These are phyloP conservation scores for Plasmopara viticola DNA, from an alignment of 352 stramenopile genomes.

Conservation along the genomic window DNA sequence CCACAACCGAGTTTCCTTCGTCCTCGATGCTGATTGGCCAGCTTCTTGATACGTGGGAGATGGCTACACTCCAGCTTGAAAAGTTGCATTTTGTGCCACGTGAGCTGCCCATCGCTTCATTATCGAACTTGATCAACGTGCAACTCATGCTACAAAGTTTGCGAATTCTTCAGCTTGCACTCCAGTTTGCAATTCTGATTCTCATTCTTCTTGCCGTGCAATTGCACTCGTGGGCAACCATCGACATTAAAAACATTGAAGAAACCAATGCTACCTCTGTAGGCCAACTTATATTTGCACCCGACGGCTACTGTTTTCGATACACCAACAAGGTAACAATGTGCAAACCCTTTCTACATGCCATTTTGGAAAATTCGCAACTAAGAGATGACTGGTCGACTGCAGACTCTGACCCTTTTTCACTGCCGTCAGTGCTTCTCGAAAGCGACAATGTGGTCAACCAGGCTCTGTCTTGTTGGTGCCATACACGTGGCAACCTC, in stretches of 20 bases:
- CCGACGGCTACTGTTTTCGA: conserved; percentile 38
- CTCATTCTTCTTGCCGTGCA: conserved; percentile 22
- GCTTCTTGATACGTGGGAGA: conserved; percentile 19
- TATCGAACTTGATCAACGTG: not conserved
- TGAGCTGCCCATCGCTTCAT: conserved; percentile 1
- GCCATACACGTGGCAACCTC: conserved; percentile 20
- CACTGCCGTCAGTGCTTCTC: conserved; percentile 3
- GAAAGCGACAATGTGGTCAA: conserved; percentile 12
- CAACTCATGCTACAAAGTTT: conserved; percentile 17
- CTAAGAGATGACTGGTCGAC: conserved; percentile 11
- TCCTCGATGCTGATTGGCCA: conserved; percentile 22
- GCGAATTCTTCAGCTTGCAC: conserved; percentile 12
- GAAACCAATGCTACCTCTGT: not conserved
- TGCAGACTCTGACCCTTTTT: conserved; percentile 5
- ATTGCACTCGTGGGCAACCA: conserved; percentile 31
- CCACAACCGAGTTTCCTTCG: not conserved
- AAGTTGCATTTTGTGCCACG: conserved; percentile 5
- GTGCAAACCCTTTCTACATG: conserved; percentile 39
- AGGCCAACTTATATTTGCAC: conserved; percentile 34
- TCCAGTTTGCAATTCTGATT: conserved; percentile 25
- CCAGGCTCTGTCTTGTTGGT: conserved; percentile 41
- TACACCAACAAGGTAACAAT: conserved; percentile 25
- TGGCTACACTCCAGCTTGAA: conserved; percentile 5
- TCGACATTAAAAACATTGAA: conserved; percentile 17
- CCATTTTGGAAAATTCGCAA: conserved; percentile 21